Evolutionary conservation across 768 basidiomycete genomes (phyloP), one percentile per base, ranked within the genome.

Genomic region (Leccinum pellstonianum): DNA sequence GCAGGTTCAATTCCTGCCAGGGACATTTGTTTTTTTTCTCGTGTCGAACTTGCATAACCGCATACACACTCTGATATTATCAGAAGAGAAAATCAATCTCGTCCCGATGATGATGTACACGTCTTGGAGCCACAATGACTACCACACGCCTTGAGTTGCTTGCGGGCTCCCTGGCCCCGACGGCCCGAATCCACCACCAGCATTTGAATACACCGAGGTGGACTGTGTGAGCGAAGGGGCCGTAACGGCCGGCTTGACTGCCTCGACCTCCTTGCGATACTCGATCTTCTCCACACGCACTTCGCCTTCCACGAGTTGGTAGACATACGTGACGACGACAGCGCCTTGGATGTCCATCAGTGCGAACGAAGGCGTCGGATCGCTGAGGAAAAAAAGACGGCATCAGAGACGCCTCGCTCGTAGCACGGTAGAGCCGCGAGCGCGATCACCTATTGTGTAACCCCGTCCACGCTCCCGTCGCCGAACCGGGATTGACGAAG

Each of bases 341-440:
- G 93, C 86, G 5, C 97, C 97, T 76, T 99, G 97, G 37, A 99
- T 88, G 71, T 98, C 97, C 90, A 99, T 93, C 49, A 98, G 77
- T 1, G 97, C 97, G 69, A 99, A 99, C 3, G 93, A 95, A 0
- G 97, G 96, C 2, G 84, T 93, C 3, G 90, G 87, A 29, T 93
- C 93, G 4, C 93, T 95, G 66, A 7, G 37, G 10, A 23, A 12
- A 50, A 10, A 46, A 11, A 29, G 0, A 47, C 6, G 17, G 31
- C 10, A 50, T 50, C 49, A 50, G 49, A 29, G 33, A 58, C 14
- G 27, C 5, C 17, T 46, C 33, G 4, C 21, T 15, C 41, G 14
- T 46, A 15, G 25, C 38, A 41, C 27, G 15, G 35, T 11, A 5
- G 8, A 38, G 15, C 12, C 15, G 49, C 37, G 15, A 19, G 19